Base-by-base conservation (phyloP, 768 basidiomycete genomes). In the Galerina marginata region DNA sequence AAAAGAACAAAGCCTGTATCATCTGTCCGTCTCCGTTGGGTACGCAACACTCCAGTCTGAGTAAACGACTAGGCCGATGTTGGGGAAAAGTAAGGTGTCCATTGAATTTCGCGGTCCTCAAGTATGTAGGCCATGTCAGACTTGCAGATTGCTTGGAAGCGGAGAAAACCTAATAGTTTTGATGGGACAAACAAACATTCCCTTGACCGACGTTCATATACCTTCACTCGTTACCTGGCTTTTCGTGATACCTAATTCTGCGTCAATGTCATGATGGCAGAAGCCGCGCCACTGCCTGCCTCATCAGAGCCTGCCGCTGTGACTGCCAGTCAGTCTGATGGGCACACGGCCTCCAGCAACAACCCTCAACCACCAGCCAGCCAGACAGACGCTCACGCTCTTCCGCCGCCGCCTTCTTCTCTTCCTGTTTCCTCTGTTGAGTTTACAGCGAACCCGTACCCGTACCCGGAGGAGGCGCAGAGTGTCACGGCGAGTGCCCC, bases 231-330 rank as follows among this genome's bases (percentile, higher is more conserved):
- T 20, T 20, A 20, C 20, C 20, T 20, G 20, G 20, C 20, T 20
- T 20, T 20, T 20, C 20, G 20, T 20, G 20, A 20, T 20, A 20
- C 20, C 40, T 33, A 33, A 26, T 33, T 44, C 23, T 20, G 54
- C 55, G 48, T 61, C 60, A 38, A 59, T 63, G 62, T 49, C 54
- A 63, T 63, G 54, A 56, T 56, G 44, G 38, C 54, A 33, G 62
- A 63, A 58, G 46, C 49, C 49, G 47, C 29, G 40, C 38, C 50
- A 47, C n/a, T 33, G 23, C 14, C 48, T 63, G 57, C 50, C 59
- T 45, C 51, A 16, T 33, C 38, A 37, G n/a, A 45, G 45, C 42
- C 25, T 33, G 29, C 29, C 7, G 29, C 29, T 33, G 29, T 33
- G 29, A 33, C 29, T 33, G 29, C 29, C 29, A 33, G 29, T 7